Evolutionary conservation across 169 alveolate genomes (phyloP).

Genomic region (Plasmodium sp.): DNA sequence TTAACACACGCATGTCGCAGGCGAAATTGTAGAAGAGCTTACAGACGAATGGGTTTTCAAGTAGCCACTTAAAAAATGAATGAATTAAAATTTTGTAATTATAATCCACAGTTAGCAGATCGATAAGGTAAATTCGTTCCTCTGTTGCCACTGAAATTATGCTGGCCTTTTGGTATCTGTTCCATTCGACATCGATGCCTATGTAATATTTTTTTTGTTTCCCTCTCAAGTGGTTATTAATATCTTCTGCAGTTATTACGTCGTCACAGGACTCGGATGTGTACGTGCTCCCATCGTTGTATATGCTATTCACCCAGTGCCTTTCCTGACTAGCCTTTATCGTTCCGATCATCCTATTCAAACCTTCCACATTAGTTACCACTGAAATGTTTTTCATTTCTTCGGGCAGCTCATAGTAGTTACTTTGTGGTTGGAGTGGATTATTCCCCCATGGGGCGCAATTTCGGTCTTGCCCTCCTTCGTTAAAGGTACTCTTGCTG

Average conservation of each 20-base stretch:
- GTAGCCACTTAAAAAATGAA: conserved; percentile 66
- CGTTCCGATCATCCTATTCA: conserved; percentile 8
- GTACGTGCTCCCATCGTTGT: neutral
- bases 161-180: conserved; percentile 47
- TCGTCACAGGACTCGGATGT: neutral
- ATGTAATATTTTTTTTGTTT: conserved; percentile 23
- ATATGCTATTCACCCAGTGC: conserved; percentile 49
- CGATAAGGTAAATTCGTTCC: conserved; percentile 49
- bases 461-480: neutral
- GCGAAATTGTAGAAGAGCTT: conserved; percentile 58
- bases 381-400: conserved; percentile 26
- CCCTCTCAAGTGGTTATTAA: conserved; percentile 25
- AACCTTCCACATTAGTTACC: neutral
- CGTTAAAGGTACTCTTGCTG: neutral
- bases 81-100: conserved; percentile 25
- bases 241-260: conserved; percentile 17
- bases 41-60: conserved; percentile 71
- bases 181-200: conserved; percentile 76
- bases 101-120: conserved; percentile 32
- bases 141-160: conserved; percentile 66
- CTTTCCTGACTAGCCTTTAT: conserved; percentile 12
- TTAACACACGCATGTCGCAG: conserved; percentile 42
- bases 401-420: conserved; percentile 47
- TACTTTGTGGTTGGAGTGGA: neutral
- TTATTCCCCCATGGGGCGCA: neutral